A percentile compares a stretch with the other conserved stretches of the same genome.
Evolutionary conservation across 1,139 yeast genomes (phyloP).

Genomic region (Zygosaccharomyces pseudobailii): DNA sequence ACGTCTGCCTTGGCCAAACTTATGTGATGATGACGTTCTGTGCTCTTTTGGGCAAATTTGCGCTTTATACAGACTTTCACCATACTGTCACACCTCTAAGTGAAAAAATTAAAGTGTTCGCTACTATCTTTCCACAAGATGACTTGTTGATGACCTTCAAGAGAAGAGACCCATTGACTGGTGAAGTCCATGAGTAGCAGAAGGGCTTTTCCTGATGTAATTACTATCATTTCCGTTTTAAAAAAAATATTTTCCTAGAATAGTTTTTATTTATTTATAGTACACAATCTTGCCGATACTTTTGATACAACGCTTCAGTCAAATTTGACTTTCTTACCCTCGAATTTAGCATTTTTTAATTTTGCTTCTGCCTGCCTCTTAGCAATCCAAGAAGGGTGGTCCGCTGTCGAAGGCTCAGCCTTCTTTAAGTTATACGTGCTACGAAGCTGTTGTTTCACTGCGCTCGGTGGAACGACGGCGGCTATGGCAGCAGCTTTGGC

Average conservation of each 20-base stretch:
- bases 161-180: conserved; percentile 48
- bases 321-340: conserved; percentile 81
- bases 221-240: not conserved
- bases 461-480: conserved; percentile 21
- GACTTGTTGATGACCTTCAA: conserved; percentile 78
- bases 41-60: conserved; percentile 84
- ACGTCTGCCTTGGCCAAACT: conserved; percentile 89
- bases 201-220: not conserved
- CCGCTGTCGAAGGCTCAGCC: conserved; percentile 23
- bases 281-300: not conserved
- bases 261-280: not conserved
- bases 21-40: conserved; percentile 89
- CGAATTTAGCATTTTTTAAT: conserved; percentile 58
- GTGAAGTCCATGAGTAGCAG: conserved; percentile 21
- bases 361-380: conserved; percentile 66
- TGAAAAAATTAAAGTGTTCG: conserved; percentile 92
- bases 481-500: conserved; percentile 42
- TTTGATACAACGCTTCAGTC: conserved; percentile 16
- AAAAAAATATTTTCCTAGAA: not conserved
- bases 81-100: conserved; percentile 79
- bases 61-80: conserved; percentile 69
- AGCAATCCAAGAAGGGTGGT: conserved; percentile 98
- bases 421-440: conserved; percentile 10
- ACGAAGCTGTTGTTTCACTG: conserved; percentile 7
- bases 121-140: conserved; percentile 96